Conservation (phyloP, 148 eudicot genomes). For the Rheum nobile region DNA sequence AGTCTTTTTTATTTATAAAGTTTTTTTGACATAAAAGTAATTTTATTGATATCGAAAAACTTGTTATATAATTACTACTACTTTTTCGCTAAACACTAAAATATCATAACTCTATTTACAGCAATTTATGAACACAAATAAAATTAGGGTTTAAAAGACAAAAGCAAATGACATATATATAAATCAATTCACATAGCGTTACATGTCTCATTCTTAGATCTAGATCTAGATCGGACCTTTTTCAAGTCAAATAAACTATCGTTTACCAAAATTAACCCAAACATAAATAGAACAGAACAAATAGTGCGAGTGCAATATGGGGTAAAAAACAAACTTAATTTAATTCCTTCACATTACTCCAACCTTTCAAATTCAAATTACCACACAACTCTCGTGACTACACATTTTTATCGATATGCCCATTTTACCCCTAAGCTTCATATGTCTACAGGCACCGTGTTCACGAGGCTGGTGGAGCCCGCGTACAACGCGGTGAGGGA, state of each 20-base stretch:
- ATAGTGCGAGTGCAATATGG: too few species aligned
- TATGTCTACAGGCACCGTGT: constrained; percentile 43
- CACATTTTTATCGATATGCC: not conserved
- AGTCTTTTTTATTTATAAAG: too few species aligned
- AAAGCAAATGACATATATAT: not conserved
- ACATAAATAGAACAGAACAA: not conserved
- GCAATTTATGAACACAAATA: too few species aligned
- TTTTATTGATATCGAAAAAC: too few species aligned
- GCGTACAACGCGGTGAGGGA: constrained; percentile 60
- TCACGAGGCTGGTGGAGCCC: constrained; percentile 20
- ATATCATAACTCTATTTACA: too few species aligned
- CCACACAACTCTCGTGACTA: not conserved
- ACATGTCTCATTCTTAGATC: not conserved
- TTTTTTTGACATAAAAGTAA: too few species aligned
- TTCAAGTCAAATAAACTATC: not conserved
- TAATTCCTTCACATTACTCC: not conserved
- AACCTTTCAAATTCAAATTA: not conserved
- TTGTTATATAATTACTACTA: too few species aligned
- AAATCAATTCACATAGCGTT: not conserved
- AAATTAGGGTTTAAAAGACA: not conserved
- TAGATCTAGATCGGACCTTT: not conserved
- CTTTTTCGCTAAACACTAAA: too few species aligned
- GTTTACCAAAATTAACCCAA: not conserved
- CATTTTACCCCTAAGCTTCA: not conserved
- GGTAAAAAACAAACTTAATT: not conserved